Evolutionary conservation across 345 rosid species (phyloP), one percentile per base, ranked within the genome.

Genomic region (Barbarea vulgaris): DNA sequence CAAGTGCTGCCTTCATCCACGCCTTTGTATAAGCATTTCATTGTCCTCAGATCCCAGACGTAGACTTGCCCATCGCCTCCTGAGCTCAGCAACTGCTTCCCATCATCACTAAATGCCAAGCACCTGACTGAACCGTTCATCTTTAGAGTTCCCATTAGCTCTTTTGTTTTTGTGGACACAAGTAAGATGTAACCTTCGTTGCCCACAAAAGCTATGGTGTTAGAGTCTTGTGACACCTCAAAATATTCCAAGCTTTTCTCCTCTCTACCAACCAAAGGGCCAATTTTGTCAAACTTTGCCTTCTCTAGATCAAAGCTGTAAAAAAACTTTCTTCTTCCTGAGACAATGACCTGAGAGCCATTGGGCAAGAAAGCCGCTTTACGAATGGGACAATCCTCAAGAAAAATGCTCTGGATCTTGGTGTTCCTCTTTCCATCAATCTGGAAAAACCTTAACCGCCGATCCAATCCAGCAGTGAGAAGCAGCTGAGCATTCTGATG

Each of bases 1-100:
- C 79, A 81, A 21, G 91, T 81, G 68, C 91, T 91, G 56, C 99
- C 97, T 61, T 92, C 97, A 70, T 95, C 99, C 1, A 85, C 92
- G 9, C 83, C 96, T 81, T 89, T 92, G 73, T 86, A 87, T 74
- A 95, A 77, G 80, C 99, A 92, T 15, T 84, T 80, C 86, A 84
- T 83, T 5, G 89, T 95, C 73, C 97, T 84, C 76, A 92, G 85
- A 75, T 95, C 99, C 99, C 97, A 95, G 57, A 83, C 89, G 50
- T 92, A 95, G 34, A 95, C 81, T 56, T 90, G 92, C 7, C 99
- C 97, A 17, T 95, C 97, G 4, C 99, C 97, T 34, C 97, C 97
- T 36, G 90, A 85, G 81, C 93, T 92, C 75, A 95, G 55, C 56
- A 95, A 67, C 77, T 89, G 87, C 73, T 77, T 82, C 65, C 93